phyloP scores from a whole-genome alignment of 192 early-diverging fungal genomes.

The Coemansia sp. region DNA sequence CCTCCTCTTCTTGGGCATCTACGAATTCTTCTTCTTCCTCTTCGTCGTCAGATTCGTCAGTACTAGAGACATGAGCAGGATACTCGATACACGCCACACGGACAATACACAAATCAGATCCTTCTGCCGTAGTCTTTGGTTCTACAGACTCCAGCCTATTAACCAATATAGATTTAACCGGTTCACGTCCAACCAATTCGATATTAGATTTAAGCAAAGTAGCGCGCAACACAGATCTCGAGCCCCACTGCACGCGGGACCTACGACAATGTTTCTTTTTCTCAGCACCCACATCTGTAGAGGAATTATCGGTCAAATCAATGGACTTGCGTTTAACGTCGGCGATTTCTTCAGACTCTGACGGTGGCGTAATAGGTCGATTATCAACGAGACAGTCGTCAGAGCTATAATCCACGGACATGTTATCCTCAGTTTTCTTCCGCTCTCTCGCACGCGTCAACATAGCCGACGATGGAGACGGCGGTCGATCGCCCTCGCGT shows the following conservation, averaged over 20 bases:
- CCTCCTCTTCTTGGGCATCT: background rate
- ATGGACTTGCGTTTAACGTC: slow-evolving; percentile 31
- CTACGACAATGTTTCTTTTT: background rate
- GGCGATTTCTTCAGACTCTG: background rate
- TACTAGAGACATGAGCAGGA: slow-evolving; percentile 12
- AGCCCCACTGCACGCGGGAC: slow-evolving; percentile 37
- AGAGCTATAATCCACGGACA: background rate
- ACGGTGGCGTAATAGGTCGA: slow-evolving; percentile 15
- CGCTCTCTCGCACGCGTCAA: slow-evolving; percentile 36
- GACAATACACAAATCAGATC: slow-evolving; percentile 18
- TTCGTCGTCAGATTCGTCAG: background rate
- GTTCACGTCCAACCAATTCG: too few species aligned
- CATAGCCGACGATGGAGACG: slow-evolving; percentile 49
- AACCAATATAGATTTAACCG: slow-evolving; percentile 16
- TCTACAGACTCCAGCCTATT: background rate
- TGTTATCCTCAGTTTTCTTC: background rate
- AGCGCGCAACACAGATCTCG: slow-evolving; percentile 20
- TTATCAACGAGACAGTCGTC: slow-evolving; percentile 5
- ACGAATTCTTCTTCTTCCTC: background rate
- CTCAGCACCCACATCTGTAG: too few species aligned
- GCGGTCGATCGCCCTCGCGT: slow-evolving; percentile 33
- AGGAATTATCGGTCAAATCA: slow-evolving; percentile 1
- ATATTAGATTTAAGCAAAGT: background rate
- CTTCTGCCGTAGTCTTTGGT: background rate
- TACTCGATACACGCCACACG: slow-evolving; percentile 43